Conservation (phyloP, 257 asterid species). For the Catharanthus roseus region DNA sequence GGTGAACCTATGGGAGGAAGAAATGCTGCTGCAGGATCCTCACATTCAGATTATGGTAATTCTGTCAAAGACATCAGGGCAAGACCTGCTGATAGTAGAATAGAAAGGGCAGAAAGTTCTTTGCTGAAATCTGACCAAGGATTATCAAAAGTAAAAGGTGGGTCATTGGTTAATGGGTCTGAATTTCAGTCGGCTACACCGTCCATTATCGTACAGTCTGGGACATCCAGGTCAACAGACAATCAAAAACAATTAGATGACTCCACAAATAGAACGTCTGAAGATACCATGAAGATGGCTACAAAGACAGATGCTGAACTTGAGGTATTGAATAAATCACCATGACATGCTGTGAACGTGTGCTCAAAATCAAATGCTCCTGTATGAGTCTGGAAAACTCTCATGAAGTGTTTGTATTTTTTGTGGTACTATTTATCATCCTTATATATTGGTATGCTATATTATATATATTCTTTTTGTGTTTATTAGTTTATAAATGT, state of each 20-base stretch:
- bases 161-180: slow-evolving; percentile 37
- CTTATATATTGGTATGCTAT: neutral
- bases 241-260: slow-evolving; percentile 64
- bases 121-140: slow-evolving; percentile 42
- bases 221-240: slow-evolving; percentile 42
- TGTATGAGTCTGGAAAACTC: neutral
- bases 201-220: slow-evolving; percentile 39
- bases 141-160: slow-evolving; percentile 37
- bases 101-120: slow-evolving; percentile 36
- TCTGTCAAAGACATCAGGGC: slow-evolving; percentile 48
- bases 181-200: slow-evolving; percentile 42
- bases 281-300: slow-evolving; percentile 52
- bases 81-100: slow-evolving; percentile 56
- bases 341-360: neutral
- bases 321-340: slow-evolving; percentile 52
- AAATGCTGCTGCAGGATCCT: slow-evolving; percentile 40
- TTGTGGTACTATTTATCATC: neutral
- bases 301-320: slow-evolving; percentile 52
- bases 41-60: slow-evolving; percentile 51
- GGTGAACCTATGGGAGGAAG: slow-evolving; percentile 58
- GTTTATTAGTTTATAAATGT: neutral
- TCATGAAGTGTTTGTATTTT: neutral
- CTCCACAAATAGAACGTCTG: slow-evolving; percentile 45
- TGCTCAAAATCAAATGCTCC: neutral
- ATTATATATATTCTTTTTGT: neutral